Percentiles rank a stretch among this genome's conserved stretches.
Conservation (phyloP, 495 filamentous ascomycete genomes). For the Entonaema liquescens region DNA sequence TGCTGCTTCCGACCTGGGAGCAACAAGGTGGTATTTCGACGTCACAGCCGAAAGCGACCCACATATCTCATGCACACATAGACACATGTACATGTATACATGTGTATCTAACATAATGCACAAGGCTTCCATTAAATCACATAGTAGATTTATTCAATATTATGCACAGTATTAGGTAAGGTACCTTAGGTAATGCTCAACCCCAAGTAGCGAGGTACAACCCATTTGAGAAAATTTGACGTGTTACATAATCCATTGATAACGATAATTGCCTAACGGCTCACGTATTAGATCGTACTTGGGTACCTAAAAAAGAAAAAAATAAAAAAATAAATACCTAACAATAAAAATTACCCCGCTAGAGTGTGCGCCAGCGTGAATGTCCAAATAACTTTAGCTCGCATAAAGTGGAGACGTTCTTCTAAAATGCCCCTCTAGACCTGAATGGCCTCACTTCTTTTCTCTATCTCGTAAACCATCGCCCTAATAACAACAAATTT, state of each 20-base stretch:
- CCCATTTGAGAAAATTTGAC: not conserved
- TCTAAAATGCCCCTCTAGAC: conserved; percentile 37
- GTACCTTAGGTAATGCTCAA: no score
- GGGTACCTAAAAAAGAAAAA: not conserved
- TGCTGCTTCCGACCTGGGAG: not conserved
- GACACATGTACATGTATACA: not conserved
- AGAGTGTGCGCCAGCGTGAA: conserved; percentile 13
- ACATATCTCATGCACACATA: conserved; percentile 8
- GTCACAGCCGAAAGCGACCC: conserved; percentile 16
- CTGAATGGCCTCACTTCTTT: conserved; percentile 39
- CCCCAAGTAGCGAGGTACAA: not conserved
- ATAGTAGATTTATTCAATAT: not conserved
- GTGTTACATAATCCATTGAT: conserved; percentile 26
- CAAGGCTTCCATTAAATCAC: not conserved
- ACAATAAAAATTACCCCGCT: conserved; percentile 35
- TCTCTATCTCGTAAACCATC: conserved; percentile 2
- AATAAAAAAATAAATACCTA: conserved; percentile 21
- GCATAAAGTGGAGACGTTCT: conserved; percentile 16
- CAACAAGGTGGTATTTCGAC: conserved; percentile 8
- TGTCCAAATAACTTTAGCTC: conserved; percentile 33
- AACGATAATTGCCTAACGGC: conserved; percentile 22
- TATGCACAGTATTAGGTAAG: no score
- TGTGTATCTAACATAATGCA: not conserved
- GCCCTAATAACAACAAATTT: conserved; percentile 12
- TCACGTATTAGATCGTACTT: not conserved